phyloP scores from a whole-genome alignment of 306 rosid genomes.

The Pachyrhizus erosus region DNA sequence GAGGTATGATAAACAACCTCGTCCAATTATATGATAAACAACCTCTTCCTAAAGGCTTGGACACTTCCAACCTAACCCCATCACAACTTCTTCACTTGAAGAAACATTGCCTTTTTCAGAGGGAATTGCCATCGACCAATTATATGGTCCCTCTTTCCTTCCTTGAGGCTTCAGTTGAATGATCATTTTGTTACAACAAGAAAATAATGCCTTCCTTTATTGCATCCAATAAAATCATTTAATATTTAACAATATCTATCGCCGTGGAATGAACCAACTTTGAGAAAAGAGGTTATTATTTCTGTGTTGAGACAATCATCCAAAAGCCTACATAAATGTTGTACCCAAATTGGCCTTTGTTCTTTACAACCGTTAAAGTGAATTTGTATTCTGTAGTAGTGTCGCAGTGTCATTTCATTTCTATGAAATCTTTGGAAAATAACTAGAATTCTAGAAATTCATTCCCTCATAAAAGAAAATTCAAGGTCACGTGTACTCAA shows the following conservation, averaged over 20 bases:
- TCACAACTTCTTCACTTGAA: background rate
- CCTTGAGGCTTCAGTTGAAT: background rate
- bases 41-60: background rate
- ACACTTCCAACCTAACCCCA: background rate
- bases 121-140: background rate
- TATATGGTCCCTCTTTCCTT: constrained; percentile 15
- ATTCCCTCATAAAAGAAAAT: background rate
- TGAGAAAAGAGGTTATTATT: background rate
- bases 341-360: background rate
- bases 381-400: background rate
- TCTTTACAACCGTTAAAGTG: background rate
- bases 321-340: background rate
- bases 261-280: background rate
- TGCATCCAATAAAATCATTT: constrained; percentile 19
- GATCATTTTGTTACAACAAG: constrained; percentile 17
- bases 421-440: background rate
- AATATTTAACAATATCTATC: background rate
- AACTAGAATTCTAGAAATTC: background rate
- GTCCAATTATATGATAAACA: background rate
- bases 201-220: constrained; percentile 30
- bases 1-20: too few species aligned
- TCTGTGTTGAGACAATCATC: background rate
- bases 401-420: background rate
- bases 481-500: background rate
- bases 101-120: background rate